Conservation (phyloP, 495 filamentous ascomycete genomes). For the Echria macrotheca region DNA sequence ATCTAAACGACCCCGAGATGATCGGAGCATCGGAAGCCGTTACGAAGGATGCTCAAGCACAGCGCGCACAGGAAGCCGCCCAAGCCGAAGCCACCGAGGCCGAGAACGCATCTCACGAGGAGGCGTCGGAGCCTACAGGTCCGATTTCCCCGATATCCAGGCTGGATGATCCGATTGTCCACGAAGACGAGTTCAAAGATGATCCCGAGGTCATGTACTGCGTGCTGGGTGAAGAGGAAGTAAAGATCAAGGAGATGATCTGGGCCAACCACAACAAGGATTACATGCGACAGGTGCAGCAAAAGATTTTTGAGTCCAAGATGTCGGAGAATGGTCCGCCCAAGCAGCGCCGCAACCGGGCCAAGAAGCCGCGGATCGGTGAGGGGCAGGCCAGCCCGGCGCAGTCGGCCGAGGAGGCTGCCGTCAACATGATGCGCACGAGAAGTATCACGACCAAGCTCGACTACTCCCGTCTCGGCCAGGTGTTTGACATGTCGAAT, state of each 20-base stretch:
- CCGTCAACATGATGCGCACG: conserved; percentile 64
- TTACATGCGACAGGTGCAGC: conserved; percentile 76
- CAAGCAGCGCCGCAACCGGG: conserved; percentile 44
- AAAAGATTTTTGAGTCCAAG: conserved; percentile 63
- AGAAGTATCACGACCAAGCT: conserved; percentile 75
- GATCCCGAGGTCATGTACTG: conserved; percentile 80
- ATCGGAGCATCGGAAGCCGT: conserved; percentile 34
- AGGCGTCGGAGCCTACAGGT: neutral
- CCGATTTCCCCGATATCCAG: neutral
- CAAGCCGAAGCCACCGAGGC: neutral
- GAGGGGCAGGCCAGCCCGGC: conserved; percentile 53
- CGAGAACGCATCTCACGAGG: neutral
- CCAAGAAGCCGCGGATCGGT: conserved; percentile 52
- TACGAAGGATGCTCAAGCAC: conserved; percentile 24
- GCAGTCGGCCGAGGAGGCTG: conserved; percentile 64
- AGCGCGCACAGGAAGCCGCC: neutral
- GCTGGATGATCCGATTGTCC: conserved; percentile 52
- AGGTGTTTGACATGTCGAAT: conserved; percentile 42
- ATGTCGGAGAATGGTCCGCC: conserved; percentile 50
- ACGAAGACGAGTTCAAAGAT: conserved; percentile 73
- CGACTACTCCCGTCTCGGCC: conserved; percentile 65
- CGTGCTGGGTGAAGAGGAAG: conserved; percentile 63
- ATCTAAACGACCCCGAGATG: conserved; percentile 39
- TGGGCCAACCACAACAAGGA: conserved; percentile 94
- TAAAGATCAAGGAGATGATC: conserved; percentile 73